These are phyloP conservation scores for Fusarium duplospermum DNA, from an alignment of 2,329 filamentous ascomycete species.

Conservation along the genomic window DNA sequence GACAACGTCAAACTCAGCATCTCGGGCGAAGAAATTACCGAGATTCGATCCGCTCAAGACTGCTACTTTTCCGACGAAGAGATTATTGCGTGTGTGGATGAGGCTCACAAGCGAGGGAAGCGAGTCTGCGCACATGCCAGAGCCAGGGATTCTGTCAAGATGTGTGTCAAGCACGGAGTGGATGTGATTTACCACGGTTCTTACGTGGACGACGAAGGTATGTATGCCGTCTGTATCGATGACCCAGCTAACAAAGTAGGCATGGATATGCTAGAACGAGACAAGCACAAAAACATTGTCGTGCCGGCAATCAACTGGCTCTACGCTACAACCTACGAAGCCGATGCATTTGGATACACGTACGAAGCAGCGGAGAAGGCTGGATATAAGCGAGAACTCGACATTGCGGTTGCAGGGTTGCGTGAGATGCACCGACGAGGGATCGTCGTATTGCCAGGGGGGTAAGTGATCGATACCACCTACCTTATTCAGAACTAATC, in stretches of 20 bases:
- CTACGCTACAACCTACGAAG: slow-evolving; percentile 22
- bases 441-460: slow-evolving; percentile 23
- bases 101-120: slow-evolving; percentile 23
- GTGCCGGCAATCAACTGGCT: slow-evolving; percentile 26
- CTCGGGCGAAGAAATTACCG: slow-evolving; percentile 20
- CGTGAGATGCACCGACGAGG: slow-evolving; percentile 26
- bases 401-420: slow-evolving; percentile 13
- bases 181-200: slow-evolving; percentile 29
- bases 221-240: too few relatives aligned
- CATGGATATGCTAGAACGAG: slow-evolving; percentile 4
- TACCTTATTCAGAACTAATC: background rate
- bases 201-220: slow-evolving; percentile 27
- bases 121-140: slow-evolving; percentile 26
- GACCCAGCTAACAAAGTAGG: background rate
- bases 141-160: slow-evolving; percentile 26
- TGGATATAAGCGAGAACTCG: slow-evolving; percentile 19
- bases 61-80: slow-evolving; percentile 26
- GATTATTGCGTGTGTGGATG: slow-evolving; percentile 25
- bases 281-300: slow-evolving; percentile 9
- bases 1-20: slow-evolving; percentile 27
- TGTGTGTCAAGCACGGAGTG: slow-evolving; percentile 25
- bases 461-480: background rate
- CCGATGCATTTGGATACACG: slow-evolving; percentile 18
- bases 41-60: slow-evolving; percentile 21
- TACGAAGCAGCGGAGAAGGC: slow-evolving; percentile 13